These are phyloP conservation scores for Xylaria sp. DNA, from an alignment of 2,329 filamentous ascomycete species.

Conservation along the genomic window DNA sequence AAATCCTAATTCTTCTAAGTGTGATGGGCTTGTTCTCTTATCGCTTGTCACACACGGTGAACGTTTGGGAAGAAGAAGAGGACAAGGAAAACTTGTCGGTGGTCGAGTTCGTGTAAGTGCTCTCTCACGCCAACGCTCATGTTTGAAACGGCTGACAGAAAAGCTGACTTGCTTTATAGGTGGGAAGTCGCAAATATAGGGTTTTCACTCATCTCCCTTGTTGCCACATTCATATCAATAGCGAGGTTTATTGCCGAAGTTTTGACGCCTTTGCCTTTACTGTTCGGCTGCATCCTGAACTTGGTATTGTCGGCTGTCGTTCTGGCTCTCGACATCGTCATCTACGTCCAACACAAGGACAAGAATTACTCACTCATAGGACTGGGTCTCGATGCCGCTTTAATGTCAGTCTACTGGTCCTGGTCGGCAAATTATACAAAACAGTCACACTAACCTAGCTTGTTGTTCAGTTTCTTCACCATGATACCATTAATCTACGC, in stretches of 20 bases:
- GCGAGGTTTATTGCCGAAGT: constrained; percentile 60
- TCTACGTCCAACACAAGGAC: constrained; percentile 60
- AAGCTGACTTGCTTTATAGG: constrained; percentile 48
- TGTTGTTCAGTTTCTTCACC: constrained; percentile 53
- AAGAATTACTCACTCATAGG: constrained; percentile 61
- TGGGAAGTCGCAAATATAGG: constrained; percentile 66
- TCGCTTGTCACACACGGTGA: constrained; percentile 61
- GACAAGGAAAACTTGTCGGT: constrained; percentile 54
- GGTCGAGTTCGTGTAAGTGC: constrained; percentile 63
- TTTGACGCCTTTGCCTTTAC: constrained; percentile 65
- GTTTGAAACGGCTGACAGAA: neutral
- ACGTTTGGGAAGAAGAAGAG: constrained; percentile 56
- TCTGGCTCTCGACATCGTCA: constrained; percentile 62
- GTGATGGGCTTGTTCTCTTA: constrained; percentile 65
- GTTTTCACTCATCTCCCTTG: constrained; percentile 59
- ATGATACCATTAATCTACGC: constrained; percentile 60
- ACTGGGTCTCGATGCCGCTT: constrained; percentile 59
- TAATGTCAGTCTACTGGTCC: constrained; percentile 57
- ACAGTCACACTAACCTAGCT: neutral
- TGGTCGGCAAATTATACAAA: constrained; percentile 6
- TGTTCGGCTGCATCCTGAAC: constrained; percentile 64
- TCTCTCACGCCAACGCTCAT: neutral
- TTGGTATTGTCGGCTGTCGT: constrained; percentile 59
- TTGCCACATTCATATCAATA: constrained; percentile 61
- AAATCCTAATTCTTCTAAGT: constrained; percentile 58